Percentiles rank a stretch among this genome's conserved stretches.
phyloP scores from a whole-genome alignment of 768 basidiomycete genomes.

The Paxillus involutus region DNA sequence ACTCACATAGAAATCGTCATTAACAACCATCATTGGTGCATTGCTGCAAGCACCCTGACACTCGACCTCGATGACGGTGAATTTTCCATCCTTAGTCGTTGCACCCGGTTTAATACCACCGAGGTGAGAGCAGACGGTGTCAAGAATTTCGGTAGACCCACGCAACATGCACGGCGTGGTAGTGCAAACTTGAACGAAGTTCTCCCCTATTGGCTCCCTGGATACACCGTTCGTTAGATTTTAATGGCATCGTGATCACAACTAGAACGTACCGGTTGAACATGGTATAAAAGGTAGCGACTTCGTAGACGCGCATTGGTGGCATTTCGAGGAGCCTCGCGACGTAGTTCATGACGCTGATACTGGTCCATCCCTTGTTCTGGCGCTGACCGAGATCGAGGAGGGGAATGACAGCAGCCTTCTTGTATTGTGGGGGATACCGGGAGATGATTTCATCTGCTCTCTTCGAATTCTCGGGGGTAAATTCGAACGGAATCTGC shows the following conservation, averaged over 20 bases:
- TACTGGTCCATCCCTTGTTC: slow-evolving; percentile 98
- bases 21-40: slow-evolving; percentile 94
- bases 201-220: slow-evolving; percentile 89
- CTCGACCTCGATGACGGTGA: slow-evolving; percentile 97
- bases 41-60: slow-evolving; percentile 99
- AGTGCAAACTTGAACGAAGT: slow-evolving; percentile 98
- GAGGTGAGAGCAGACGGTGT: slow-evolving; percentile 81
- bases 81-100: slow-evolving; percentile 95
- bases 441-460: slow-evolving; percentile 88
- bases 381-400: slow-evolving; percentile 96
- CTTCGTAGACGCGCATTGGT: slow-evolving; percentile 99
- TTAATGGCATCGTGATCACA: not conserved
- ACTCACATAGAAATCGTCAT: slow-evolving; percentile 94
- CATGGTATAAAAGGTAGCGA: slow-evolving; percentile 99
- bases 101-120: slow-evolving; percentile 83
- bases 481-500: slow-evolving; percentile 90
- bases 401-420: slow-evolving; percentile 95
- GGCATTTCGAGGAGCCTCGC: slow-evolving; percentile 92
- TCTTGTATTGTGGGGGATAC: slow-evolving; percentile 98
- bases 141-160: slow-evolving; percentile 87
- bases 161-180: slow-evolving; percentile 97
- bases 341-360: slow-evolving; percentile 98
- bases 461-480: slow-evolving; percentile 75
- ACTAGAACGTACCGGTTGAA: slow-evolving; percentile 84
- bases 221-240: not conserved